Evolutionary conservation across 2,329 filamentous ascomycete species (phyloP), one percentile per base, ranked within the genome.

Genomic region (Penicillium sp.): DNA sequence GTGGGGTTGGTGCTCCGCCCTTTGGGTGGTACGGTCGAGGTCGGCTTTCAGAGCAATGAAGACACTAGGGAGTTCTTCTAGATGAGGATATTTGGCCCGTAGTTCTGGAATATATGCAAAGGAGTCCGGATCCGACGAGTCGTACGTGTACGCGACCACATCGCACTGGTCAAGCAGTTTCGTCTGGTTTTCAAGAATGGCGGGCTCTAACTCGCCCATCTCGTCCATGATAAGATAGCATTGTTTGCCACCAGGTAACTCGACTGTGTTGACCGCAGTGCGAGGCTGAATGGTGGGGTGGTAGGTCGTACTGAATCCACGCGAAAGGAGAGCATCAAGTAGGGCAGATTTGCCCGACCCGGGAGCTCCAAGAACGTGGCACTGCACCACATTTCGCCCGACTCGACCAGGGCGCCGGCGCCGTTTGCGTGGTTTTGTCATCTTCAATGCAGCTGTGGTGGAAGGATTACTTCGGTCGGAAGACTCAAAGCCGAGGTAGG

Each of bases 171-270:
- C 91, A 14, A 99, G 67, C 4, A 79, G 81, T 74, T 95, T 96
- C 43, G 86, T 84, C 68, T 88, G 86, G 69, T 99, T 99, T 54
- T 97, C 94, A 3, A 99, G 80, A 52, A 97, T 92, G 12, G 94
- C 94, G 0, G 91, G 89, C 73, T 97, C 94, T n/a, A 96, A 81
- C 73, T 97, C 92, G 31, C 94, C 94, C 1, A 97, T 86, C 74
- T 99, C 94, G 68, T 96, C 90, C 23, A 97, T 81, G 56, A 99
- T 97, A 31, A 99, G 82, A 70, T 99, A 97, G 73, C 92, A 96
- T 75, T 99, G 94, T 72, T 96, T 96, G 49, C 94, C 94, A 9
- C 94, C 94, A 44, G 91, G 92, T 1, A 99, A 83, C 71, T 99
- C 94, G 18, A 99, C 94, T 55, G 90, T 96, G 72, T 99, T 97